phyloP scores from a whole-genome alignment of 2,329 filamentous ascomycete species.

The Dactylonectria macrodidyma region DNA sequence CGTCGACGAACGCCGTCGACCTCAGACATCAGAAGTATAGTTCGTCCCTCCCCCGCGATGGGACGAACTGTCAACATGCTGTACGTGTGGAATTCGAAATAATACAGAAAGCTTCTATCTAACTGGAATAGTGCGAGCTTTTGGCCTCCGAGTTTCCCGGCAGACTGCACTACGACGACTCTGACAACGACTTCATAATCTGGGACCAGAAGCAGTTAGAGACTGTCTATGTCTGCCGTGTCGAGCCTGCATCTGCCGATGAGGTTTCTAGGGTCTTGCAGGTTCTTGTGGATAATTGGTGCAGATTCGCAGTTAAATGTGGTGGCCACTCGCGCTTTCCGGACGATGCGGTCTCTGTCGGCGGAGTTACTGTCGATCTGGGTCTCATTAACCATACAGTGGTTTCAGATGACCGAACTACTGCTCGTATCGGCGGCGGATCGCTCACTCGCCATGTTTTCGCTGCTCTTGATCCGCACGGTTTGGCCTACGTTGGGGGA shows the following conservation, averaged over 20 bases:
- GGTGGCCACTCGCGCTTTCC: conserved; percentile 33
- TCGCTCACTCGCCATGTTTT: conserved; percentile 12
- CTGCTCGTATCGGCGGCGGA: conserved; percentile 17
- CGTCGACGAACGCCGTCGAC: background rate
- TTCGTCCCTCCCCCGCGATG: background rate
- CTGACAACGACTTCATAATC: conserved; percentile 31
- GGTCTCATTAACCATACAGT: conserved; percentile 13
- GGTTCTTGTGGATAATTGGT: conserved; percentile 27
- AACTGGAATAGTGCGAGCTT: conserved; percentile 1
- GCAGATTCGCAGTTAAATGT: conserved; percentile 36
- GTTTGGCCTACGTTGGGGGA: conserved; percentile 24
- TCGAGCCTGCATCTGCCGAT: conserved; percentile 28
- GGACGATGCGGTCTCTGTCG: conserved; percentile 19
- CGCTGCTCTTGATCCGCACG: conserved; percentile 15
- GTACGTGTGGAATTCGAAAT: background rate
- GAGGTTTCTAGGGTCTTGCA: conserved; percentile 23
- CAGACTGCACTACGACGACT: conserved; percentile 6
- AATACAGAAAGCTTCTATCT: background rate
- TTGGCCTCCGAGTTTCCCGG: conserved; percentile 13
- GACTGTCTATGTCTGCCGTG: conserved; percentile 32
- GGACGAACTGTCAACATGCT: background rate
- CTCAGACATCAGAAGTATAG: background rate
- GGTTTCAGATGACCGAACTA: conserved; percentile 3
- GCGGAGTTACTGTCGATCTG: conserved; percentile 24
- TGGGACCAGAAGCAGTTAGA: conserved; percentile 41